Base-by-base conservation (phyloP, 306 rosid species). In the Oemleria cerasiformis region DNA sequence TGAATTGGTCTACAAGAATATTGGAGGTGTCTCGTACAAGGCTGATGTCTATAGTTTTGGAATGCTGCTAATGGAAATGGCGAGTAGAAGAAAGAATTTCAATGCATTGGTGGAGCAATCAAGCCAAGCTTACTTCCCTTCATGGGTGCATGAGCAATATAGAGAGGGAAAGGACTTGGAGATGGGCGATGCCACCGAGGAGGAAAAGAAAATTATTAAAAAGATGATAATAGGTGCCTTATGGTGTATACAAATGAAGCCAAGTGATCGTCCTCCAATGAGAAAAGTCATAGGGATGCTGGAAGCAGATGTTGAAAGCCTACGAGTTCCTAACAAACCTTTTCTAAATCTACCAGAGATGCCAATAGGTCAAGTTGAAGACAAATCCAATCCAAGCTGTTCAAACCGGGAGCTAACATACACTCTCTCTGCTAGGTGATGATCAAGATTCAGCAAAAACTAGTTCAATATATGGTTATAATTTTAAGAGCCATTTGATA, bases 171-270 rank as follows among this genome's bases (percentile, higher is more conserved):
- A 21, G 4, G 64, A 54, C 16, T 8, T 55, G 14, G 16, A 70
- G 63, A 55, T 55, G 48, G 17, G 15, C 0, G 41, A 70, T 41
- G 41, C 5, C 5, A 51, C 64, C 38, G 65, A 42, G 36, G 63
- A 55, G n/a, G n/a, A n/a, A 12, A 51, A 40, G 16, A 40, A 58
- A 19, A 16, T 23, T 0, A 15, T 21, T 8, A 23, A 19, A 21
- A 54, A 55, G 9, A 60, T 60, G 75, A 25, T 72, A 13, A 44
- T 71, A 25, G 49, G 14, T 7, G 68, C 75, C 23, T 47, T 72
- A 7, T 72, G 68, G 75, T 60, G 75, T 30, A 67, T 67, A 4
- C 71, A 67, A 67, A 9, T 67, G 59, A 67, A 67, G 7, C 71
- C 71, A 44, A 49, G 45, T 67, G 59, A 67, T 48, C 59, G 59